These are phyloP conservation scores for Cicer arietinum DNA, from an alignment of 306 rosid genomes.

Conservation along the genomic window DNA sequence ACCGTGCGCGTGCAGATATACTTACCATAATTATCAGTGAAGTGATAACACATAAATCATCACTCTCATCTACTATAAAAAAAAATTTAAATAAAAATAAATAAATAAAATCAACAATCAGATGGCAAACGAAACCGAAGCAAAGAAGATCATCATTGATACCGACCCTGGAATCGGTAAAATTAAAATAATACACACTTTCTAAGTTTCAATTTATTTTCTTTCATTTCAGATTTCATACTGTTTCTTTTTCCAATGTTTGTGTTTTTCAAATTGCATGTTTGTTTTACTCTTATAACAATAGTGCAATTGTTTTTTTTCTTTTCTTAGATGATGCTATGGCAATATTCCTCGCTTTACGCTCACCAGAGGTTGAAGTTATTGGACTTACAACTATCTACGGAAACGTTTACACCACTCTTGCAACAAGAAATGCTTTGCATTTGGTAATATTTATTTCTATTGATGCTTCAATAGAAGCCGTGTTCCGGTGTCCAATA, in stretches of 20 bases:
- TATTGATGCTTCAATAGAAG: too few relatives aligned
- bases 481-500: too few relatives aligned
- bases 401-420: slow-evolving; percentile 88
- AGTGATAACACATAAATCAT: too few relatives aligned
- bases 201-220: background rate
- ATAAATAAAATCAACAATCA: background rate
- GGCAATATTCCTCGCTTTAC: slow-evolving; percentile 85
- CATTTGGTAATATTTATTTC: slow-evolving; percentile 68
- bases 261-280: background rate
- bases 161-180: slow-evolving; percentile 94
- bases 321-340: slow-evolving; percentile 75
- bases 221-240: slow-evolving; percentile 20
- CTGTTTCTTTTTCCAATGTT: slow-evolving; percentile 3
- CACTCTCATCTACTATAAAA: background rate
- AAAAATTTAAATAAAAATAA: background rate
- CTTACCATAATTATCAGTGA: too few relatives aligned
- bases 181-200: background rate
- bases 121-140: slow-evolving; percentile 53
- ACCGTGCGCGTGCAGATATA: too few relatives aligned
- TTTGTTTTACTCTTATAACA: slow-evolving; percentile 25
- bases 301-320: slow-evolving; percentile 19
- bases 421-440: slow-evolving; percentile 94
- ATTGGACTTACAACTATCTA: slow-evolving; percentile 88
- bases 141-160: slow-evolving; percentile 90
- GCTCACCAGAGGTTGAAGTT: slow-evolving; percentile 80